These are phyloP conservation scores for Rhodocollybia butyracea DNA, from an alignment of 768 basidiomycete genomes.

Conservation along the genomic window DNA sequence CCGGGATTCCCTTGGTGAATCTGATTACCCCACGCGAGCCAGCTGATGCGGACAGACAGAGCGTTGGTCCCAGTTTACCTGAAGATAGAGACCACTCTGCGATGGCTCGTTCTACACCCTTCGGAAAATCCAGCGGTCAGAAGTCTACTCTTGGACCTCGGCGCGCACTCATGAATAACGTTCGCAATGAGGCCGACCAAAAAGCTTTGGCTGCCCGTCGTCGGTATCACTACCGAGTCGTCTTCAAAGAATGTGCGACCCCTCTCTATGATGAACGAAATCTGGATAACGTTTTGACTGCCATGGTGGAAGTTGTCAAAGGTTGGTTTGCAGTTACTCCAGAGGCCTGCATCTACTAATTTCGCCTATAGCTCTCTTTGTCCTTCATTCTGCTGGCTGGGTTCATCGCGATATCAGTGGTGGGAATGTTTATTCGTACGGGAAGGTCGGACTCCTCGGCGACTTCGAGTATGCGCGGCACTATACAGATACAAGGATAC, in stretches of 20 bases:
- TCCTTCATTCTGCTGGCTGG: background rate
- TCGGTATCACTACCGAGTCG: background rate
- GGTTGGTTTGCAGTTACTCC: background rate
- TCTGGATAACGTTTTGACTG: background rate
- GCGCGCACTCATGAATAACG: no score
- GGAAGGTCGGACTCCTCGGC: background rate
- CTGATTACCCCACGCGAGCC: background rate
- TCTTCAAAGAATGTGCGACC: background rate
- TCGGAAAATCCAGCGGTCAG: background rate
- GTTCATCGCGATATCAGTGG: background rate
- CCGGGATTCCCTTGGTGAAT: background rate
- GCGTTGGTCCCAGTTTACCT: background rate
- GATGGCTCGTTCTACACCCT: no score
- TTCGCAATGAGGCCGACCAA: background rate
- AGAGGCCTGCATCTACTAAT: background rate
- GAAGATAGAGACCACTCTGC: background rate
- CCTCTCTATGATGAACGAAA: background rate
- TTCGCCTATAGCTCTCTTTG: background rate
- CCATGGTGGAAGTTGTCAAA: background rate
- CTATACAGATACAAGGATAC: background rate
- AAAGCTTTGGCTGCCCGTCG: background rate
- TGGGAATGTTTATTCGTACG: background rate
- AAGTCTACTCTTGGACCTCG: background rate
- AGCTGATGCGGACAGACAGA: background rate
- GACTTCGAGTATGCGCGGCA: background rate